Conservation (phyloP, 2,329 filamentous ascomycete genomes). For the Penicillium nordicum region DNA sequence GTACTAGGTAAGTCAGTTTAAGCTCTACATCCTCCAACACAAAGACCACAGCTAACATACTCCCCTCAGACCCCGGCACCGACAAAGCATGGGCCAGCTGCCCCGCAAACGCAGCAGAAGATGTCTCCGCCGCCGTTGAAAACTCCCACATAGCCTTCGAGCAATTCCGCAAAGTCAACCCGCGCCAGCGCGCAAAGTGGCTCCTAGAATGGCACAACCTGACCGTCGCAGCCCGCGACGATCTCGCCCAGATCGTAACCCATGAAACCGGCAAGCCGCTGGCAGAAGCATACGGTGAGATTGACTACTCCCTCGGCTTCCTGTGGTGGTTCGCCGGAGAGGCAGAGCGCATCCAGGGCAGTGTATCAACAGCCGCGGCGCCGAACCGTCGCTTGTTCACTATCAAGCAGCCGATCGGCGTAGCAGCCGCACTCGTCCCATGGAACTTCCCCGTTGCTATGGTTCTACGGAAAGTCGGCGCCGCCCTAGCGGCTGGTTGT, state of each 20-base stretch:
- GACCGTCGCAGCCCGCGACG: slow-evolving; percentile 60
- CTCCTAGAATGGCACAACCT: slow-evolving; percentile 64
- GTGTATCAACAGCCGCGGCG: slow-evolving; percentile 56
- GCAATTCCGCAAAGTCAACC: slow-evolving; percentile 58
- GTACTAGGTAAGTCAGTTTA: slow-evolving; percentile 40
- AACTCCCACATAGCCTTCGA: slow-evolving; percentile 60
- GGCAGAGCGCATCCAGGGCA: slow-evolving; percentile 61
- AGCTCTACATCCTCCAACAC: not conserved
- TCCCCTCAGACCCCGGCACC: slow-evolving; percentile 48
- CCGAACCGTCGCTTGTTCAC: slow-evolving; percentile 65
- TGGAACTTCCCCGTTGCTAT: slow-evolving; percentile 71
- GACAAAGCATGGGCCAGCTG: slow-evolving; percentile 51
- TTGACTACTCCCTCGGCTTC: slow-evolving; percentile 55
- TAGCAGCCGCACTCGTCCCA: slow-evolving; percentile 65
- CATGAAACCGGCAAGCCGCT: slow-evolving; percentile 61
- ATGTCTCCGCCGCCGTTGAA: slow-evolving; percentile 60
- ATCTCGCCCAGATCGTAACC: slow-evolving; percentile 61
- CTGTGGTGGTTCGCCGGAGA: slow-evolving; percentile 60
- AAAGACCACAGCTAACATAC: not conserved
- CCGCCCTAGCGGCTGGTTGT: slow-evolving; percentile 68
- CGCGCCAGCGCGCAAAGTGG: slow-evolving; percentile 59
- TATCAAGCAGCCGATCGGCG: slow-evolving; percentile 71
- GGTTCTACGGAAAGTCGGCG: slow-evolving; percentile 64
- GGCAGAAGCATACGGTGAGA: slow-evolving; percentile 52
- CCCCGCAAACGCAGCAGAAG: slow-evolving; percentile 51